Conservation (phyloP, 768 basidiomycete species). For the Crucibulum laeve region DNA sequence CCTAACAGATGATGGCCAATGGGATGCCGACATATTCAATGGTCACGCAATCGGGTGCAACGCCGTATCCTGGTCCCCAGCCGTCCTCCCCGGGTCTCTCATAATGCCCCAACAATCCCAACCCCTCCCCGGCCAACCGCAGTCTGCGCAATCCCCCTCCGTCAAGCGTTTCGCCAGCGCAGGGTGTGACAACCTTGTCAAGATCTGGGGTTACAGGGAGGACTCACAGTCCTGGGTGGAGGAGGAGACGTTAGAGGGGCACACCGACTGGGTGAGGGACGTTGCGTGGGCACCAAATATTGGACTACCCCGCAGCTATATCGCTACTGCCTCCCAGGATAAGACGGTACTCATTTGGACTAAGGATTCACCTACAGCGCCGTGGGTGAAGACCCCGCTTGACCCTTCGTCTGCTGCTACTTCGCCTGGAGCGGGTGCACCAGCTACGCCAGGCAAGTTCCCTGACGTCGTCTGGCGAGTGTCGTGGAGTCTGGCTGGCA, state of each 20-base stretch:
- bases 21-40: conserved; percentile 92
- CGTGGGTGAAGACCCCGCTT: conserved; percentile 79
- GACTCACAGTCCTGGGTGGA: conserved; percentile 86
- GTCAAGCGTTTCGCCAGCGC: conserved; percentile 94
- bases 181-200: conserved; percentile 93
- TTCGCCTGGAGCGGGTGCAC: conserved; percentile 36
- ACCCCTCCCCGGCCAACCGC: conserved; percentile 40
- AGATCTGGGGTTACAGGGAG: conserved; percentile 90
- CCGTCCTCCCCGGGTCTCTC: conserved; percentile 80
- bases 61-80: conserved; percentile 96
- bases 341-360: conserved; percentile 91
- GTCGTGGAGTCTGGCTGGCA: conserved; percentile 95
- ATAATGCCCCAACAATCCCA: conserved; percentile 61
- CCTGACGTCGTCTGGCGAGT: conserved; percentile 99
- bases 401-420: conserved; percentile 60
- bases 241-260: conserved; percentile 87
- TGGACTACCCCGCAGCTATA: conserved; percentile 89
- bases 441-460: conserved; percentile 70
- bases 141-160: conserved; percentile 37
- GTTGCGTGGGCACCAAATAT: conserved; percentile 99
- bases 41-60: conserved; percentile 97
- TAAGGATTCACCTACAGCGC: conserved; percentile 66
- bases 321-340: conserved; percentile 95
- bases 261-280: conserved; percentile 97
- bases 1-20: conserved; percentile 85